phyloP scores from a whole-genome alignment of 2,329 filamentous ascomycete species.

The Paraconiothyrium brasiliense region DNA sequence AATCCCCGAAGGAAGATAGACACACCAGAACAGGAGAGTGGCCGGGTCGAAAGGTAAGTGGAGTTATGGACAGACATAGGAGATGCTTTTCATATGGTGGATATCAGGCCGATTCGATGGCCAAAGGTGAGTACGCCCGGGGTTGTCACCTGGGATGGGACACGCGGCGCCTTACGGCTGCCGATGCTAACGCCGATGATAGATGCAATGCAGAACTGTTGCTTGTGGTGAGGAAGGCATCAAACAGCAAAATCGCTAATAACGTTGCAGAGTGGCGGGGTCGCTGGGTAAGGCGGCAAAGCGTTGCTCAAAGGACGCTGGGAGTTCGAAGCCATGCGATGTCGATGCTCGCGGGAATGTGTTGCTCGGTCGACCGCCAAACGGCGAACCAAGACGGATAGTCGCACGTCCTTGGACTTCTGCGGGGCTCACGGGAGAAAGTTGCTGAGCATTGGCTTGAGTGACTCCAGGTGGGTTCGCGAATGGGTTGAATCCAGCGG shows the following conservation, averaged over 20 bases:
- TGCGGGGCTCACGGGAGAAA: constrained; percentile 26
- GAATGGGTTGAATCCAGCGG: constrained; percentile 46
- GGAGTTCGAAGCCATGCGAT: constrained; percentile 48
- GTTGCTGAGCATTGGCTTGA: constrained; percentile 35
- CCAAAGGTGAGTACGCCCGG: constrained; percentile 30
- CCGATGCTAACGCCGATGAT: constrained; percentile 46
- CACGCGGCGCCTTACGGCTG: constrained; percentile 30
- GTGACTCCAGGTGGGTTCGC: constrained; percentile 31
- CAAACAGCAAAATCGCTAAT: constrained; percentile 28
- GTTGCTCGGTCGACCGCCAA: constrained; percentile 54
- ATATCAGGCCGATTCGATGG: constrained; percentile 26
- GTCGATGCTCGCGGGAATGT: constrained; percentile 58
- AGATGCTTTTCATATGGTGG: constrained; percentile 42
- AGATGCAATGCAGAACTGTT: constrained; percentile 40
- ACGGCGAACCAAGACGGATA: constrained; percentile 59
- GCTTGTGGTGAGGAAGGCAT: constrained; percentile 28
- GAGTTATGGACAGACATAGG: constrained; percentile 42
- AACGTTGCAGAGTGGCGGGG: constrained; percentile 32
- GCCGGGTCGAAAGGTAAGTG: constrained; percentile 29
- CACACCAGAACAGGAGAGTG: constrained; percentile 22
- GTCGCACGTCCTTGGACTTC: constrained; percentile 49
- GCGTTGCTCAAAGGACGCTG: constrained; percentile 52
- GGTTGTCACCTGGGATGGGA: constrained; percentile 29
- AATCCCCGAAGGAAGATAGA: constrained; percentile 25
- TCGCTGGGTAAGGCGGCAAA: constrained; percentile 43